Evolutionary conservation across 1,284 basidiomycete species (phyloP).

Genomic region (Microbotryum lychnidis-dioicae): DNA sequence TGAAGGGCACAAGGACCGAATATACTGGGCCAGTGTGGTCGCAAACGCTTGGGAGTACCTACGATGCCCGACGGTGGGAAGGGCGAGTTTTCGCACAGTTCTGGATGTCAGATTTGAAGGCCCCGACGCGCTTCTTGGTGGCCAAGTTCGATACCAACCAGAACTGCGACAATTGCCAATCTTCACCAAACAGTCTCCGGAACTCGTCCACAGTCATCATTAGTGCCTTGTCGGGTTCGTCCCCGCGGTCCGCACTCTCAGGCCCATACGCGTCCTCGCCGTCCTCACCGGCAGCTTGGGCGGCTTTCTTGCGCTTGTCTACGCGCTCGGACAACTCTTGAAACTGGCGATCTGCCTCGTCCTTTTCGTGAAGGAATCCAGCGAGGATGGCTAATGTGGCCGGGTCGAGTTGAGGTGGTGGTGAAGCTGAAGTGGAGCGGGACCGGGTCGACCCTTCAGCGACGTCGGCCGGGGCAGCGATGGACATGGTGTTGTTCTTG

Average conservation of each 20-base stretch:
- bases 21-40: slow-evolving; percentile 22
- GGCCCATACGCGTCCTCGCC: slow-evolving; percentile 28
- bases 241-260: slow-evolving; percentile 10
- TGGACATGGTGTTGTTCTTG: no score
- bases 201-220: slow-evolving; percentile 34
- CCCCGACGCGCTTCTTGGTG: slow-evolving; percentile 8
- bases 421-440: slow-evolving; percentile 2
- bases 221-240: slow-evolving; percentile 26
- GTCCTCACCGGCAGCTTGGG: slow-evolving; percentile 14
- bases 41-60: slow-evolving; percentile 36
- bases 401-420: slow-evolving; percentile 34
- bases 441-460: no score
- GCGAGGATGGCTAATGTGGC: slow-evolving; percentile 36
- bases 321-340: slow-evolving; percentile 15
- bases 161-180: slow-evolving; percentile 30
- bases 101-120: not conserved
- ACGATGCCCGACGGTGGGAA: not conserved
- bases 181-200: slow-evolving; percentile 35
- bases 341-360: slow-evolving; percentile 34
- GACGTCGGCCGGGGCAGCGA: no score
- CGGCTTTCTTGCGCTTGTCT: slow-evolving; percentile 7
- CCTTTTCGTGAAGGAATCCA: slow-evolving; percentile 35
- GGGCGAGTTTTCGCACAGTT: not conserved
- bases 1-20: slow-evolving; percentile 24
- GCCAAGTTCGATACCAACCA: slow-evolving; percentile 14